Conservation (phyloP, 2,329 filamentous ascomycete genomes). For the Aureobasidium subglaciale region DNA sequence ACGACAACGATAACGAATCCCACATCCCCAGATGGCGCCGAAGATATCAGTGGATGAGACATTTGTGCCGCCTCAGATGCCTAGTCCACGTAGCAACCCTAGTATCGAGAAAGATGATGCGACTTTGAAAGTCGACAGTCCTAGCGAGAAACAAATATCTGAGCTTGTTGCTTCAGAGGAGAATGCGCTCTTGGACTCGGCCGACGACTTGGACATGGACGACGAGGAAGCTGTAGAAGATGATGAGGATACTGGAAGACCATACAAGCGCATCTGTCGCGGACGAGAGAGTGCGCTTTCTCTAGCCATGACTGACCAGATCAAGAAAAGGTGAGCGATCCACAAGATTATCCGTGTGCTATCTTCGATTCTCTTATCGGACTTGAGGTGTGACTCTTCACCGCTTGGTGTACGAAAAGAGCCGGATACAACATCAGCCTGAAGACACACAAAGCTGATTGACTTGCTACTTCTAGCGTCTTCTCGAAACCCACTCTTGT, state of each 20-base stretch:
- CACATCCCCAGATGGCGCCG: background rate
- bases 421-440: too few relatives aligned
- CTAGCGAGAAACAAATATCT: slow-evolving; percentile 6
- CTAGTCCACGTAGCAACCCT: background rate
- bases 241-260: background rate
- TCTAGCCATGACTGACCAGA: slow-evolving; percentile 8
- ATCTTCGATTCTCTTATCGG: background rate
- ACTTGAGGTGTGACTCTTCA: background rate
- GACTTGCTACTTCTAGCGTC: background rate
- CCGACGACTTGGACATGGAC: slow-evolving; percentile 6
- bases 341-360: background rate
- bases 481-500: slow-evolving; percentile 12
- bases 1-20: background rate
- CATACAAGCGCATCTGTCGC: slow-evolving; percentile 15
- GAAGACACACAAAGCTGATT: background rate
- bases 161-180: slow-evolving; percentile 1
- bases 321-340: slow-evolving; percentile 5
- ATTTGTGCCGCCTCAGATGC: background rate
- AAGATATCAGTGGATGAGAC: background rate
- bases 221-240: background rate
- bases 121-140: slow-evolving; percentile 9
- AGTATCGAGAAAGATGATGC: background rate
- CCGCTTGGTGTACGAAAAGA: too few relatives aligned
- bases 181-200: slow-evolving; percentile 2
- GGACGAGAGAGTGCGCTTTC: slow-evolving; percentile 12